Base-by-base conservation (phyloP, 2,329 filamentous ascomycete genomes). In the Aspergillus viridinutans region DNA sequence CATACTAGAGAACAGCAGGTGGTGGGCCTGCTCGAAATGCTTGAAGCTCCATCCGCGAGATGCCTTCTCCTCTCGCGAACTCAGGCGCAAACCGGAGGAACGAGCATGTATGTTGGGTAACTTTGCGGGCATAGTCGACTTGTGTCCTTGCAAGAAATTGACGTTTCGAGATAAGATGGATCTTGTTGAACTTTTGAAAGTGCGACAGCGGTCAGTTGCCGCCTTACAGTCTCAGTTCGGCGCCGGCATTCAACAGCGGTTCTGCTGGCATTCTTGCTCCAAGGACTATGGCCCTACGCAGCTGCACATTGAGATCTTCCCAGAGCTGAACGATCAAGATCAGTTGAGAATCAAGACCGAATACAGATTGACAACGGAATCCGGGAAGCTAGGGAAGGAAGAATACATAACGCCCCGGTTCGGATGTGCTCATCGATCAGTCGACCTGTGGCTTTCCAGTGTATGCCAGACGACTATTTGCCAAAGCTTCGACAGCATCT, bases 61-160 rank as follows among this genome's bases (percentile, higher is more conserved):
- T 32, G 65, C 69, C 8, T 75, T 74, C 28, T 58, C 70, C 4
- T 58, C 69, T 1, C 64, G 67, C 45, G 72, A 75, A 55, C 50
- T 74, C n/a, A 64, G 64, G 56, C 68, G 68, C 49, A 69, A 70
- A 17, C 48, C 73, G 4, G 70, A 72, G 43, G 60, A 59, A 25
- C 69, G 73, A 32, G 62, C 63, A 14, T 75, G 73, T 54, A 67
- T 69, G 40, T 49, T 75, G 49, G 73, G 73, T 12, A 65, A 66
- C 7, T 56, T 69, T 17, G 72, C 73, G 20, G 73, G 73, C 5
- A 61, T 75, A 45, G 72, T 75, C 42, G 73, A 75, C 43, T 52
- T 75, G 28, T 75, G 73, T 52, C 73, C 73, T 9, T 75, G 73
- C 68, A 72, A 70, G 53, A 75, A 75, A 58, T 54, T 75, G 55